These are phyloP conservation scores for Irpex rosettiformis DNA, from an alignment of 1,284 basidiomycete species.

Conservation along the genomic window DNA sequence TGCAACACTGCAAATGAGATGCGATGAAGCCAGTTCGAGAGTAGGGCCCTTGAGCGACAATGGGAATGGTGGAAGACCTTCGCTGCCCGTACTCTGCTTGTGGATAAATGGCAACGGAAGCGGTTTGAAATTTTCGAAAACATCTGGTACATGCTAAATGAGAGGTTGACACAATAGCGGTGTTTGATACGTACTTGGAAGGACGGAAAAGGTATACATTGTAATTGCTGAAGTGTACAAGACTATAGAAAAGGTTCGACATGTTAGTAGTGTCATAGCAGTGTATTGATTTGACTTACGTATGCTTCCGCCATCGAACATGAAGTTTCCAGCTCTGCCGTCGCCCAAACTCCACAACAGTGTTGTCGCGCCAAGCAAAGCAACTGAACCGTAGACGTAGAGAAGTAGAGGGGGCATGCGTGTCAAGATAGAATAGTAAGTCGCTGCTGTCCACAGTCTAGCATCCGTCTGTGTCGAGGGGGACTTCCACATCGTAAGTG, in stretches of 20 bases:
- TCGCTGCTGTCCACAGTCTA: constrained; percentile 73
- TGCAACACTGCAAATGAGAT: constrained; percentile 79
- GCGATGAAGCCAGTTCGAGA: constrained; percentile 73
- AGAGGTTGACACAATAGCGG: not conserved
- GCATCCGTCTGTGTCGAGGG: constrained; percentile 65
- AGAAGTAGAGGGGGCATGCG: constrained; percentile 54
- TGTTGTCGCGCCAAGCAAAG: constrained; percentile 55
- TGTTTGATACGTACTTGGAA: constrained; percentile 60
- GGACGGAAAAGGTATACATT: constrained; percentile 68
- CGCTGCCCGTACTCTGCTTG: constrained; percentile 2
- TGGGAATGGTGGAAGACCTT: constrained; percentile 23
- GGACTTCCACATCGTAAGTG: constrained; percentile 78
- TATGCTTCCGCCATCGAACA: constrained; percentile 85
- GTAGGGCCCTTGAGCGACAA: constrained; percentile 51
- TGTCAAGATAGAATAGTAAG: constrained; percentile 73
- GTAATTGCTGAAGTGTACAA: constrained; percentile 64
- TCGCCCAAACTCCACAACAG: constrained; percentile 76
- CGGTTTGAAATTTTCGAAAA: constrained; percentile 52
- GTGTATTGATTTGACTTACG: constrained; percentile 44
- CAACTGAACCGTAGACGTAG: constrained; percentile 52
- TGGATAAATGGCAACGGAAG: constrained; percentile 38
- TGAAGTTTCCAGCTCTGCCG: constrained; percentile 73
- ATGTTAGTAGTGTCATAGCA: constrained; percentile 4
- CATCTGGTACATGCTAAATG: constrained; percentile 33
- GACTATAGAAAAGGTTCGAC: constrained; percentile 40